Evolutionary conservation across 352 stramenopile genomes (phyloP).

Genomic region (Phytophthora ohioensis): DNA sequence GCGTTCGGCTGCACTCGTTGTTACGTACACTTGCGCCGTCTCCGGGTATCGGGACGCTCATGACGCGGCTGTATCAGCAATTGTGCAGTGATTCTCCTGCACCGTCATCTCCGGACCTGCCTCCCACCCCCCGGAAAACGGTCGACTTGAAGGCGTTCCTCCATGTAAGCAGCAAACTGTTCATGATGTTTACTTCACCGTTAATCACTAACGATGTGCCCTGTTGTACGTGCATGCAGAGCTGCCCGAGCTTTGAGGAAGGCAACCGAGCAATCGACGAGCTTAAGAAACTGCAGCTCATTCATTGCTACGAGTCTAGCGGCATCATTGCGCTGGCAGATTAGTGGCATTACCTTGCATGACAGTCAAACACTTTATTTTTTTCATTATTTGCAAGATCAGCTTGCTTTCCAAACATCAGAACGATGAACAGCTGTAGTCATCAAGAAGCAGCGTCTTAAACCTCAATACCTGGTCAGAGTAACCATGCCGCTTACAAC

Average conservation of each 20-base stretch:
- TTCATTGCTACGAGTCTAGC: constrained; percentile 85
- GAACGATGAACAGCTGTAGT: not conserved
- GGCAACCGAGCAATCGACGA: constrained; percentile 73
- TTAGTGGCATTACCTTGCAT: constrained; percentile 28
- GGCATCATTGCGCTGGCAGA: constrained; percentile 78
- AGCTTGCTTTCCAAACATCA: not conserved
- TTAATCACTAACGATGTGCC: constrained; percentile 7
- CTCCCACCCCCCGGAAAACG: constrained; percentile 55
- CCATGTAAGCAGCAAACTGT: constrained; percentile 45
- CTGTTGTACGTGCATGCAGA: constrained; percentile 44
- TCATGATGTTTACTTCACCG: constrained; percentile 7
- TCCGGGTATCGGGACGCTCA: constrained; percentile 70
- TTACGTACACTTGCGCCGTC: constrained; percentile 67
- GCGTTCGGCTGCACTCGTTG: constrained; percentile 68
- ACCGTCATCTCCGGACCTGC: constrained; percentile 21
- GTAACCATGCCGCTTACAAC: constrained; percentile 26
- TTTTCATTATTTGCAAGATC: constrained; percentile 15
- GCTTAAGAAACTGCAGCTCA: constrained; percentile 83
- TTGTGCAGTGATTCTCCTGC: constrained; percentile 47
- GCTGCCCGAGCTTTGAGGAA: constrained; percentile 78
- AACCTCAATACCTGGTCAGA: not conserved
- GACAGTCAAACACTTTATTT: not conserved
- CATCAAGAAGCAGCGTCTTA: not conserved
- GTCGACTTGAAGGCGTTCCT: constrained; percentile 72
- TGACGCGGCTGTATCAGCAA: constrained; percentile 81